phyloP scores from a whole-genome alignment of 1,139 yeast genomes.

The Geotrichum carabidarum region DNA sequence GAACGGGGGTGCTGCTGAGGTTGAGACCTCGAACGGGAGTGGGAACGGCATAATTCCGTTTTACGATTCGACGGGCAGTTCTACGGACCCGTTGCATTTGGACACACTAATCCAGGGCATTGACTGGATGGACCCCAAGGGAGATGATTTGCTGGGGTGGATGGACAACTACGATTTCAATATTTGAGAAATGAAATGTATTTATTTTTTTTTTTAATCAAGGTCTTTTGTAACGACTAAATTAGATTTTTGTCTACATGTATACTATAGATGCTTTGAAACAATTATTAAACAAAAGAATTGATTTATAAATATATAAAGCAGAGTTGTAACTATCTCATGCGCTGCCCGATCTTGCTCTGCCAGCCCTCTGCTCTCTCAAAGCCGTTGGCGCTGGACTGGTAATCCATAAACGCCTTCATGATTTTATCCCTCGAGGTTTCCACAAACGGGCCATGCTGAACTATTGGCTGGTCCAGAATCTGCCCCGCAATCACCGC shows the following conservation, averaged over 20 bases:
- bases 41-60: conserved; percentile 39
- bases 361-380: conserved; percentile 62
- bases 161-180: conserved; percentile 46
- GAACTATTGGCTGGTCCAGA: conserved; percentile 63
- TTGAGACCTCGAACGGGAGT: background rate
- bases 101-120: conserved; percentile 60
- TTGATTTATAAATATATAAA: background rate
- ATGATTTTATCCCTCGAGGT: conserved; percentile 51
- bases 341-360: conserved; percentile 45
- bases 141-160: conserved; percentile 91
- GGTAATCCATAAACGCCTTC: conserved; percentile 45
- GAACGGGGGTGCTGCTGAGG: background rate
- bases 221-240: background rate
- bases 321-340: background rate
- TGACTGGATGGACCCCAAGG: conserved; percentile 75
- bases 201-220: background rate
- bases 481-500: conserved; percentile 62
- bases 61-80: conserved; percentile 43
- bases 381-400: conserved; percentile 49
- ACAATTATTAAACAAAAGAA: background rate
- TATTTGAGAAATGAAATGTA: background rate
- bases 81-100: conserved; percentile 34
- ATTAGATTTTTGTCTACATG: background rate
- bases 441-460: conserved; percentile 82
- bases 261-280: too few relatives aligned